Evolutionary conservation across 2,329 filamentous ascomycete genomes (phyloP).

Genomic region (Venturia pyrina): DNA sequence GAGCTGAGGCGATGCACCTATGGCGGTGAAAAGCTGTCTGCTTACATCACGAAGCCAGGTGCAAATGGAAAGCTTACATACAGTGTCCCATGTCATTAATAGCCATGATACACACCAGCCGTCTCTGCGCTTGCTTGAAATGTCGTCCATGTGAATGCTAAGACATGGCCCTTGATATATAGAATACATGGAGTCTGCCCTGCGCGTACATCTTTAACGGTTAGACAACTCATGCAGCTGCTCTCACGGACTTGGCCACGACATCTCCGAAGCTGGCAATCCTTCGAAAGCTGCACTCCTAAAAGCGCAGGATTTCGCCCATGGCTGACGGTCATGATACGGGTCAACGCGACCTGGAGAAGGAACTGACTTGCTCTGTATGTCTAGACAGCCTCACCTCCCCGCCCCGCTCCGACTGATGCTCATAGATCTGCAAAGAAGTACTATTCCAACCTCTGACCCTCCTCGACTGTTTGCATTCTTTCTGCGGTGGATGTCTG

Average conservation of each 20-base stretch:
- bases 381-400: slow-evolving; percentile 29
- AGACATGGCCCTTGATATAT: not conserved
- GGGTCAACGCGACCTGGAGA: slow-evolving; percentile 63
- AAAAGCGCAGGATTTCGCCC: slow-evolving; percentile 5
- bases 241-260: not conserved
- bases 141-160: not conserved
- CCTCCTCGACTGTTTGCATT: slow-evolving; percentile 86
- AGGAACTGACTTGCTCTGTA: slow-evolving; percentile 91
- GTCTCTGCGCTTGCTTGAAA: not conserved
- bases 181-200: not conserved
- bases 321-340: slow-evolving; percentile 16
- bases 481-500: slow-evolving; percentile 88
- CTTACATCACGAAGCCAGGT: not conserved
- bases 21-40: not conserved
- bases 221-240: slow-evolving; percentile 7
- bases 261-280: slow-evolving; percentile 8
- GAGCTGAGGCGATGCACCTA: not conserved
- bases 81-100: not conserved
- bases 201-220: not conserved
- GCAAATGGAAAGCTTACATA: not conserved
- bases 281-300: slow-evolving; percentile 6
- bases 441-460: slow-evolving; percentile 85
- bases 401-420: slow-evolving; percentile 9
- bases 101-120: not conserved
- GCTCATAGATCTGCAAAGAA: slow-evolving; percentile 81